Evolutionary conservation across 83 land plant genomes (phyloP), one percentile per base, ranked within the genome.

Genomic region (Picea mariana): DNA sequence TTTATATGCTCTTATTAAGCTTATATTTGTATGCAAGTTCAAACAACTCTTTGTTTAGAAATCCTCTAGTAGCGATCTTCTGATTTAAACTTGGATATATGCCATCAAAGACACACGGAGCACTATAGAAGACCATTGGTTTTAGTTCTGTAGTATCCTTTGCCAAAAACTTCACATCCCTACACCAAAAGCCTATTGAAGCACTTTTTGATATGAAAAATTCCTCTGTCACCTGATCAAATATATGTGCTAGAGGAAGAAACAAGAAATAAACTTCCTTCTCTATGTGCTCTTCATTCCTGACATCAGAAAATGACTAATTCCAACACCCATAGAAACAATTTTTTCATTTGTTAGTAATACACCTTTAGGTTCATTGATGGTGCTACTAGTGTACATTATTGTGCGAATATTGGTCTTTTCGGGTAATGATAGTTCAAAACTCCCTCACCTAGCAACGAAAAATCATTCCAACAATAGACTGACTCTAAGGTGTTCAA

Each of bases 341-440:
- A 96, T 87, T 78, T 86, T 92, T 34, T 91, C 90, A 83, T 97
- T 92, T 47, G 93, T 92, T 6, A 97, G 86, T 81, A 95, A 23
- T 8, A 97, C 99, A n/a, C 99, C 99, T 80, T 98, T 98, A 12
- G 99, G 99, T 71, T 98, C 99, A 71, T 99, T 99, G 63, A 99
- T 98, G 24, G 99, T 98, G 81, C 99, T 99, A 89, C 99, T 98
- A 12, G 99, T 98, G 80, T 98, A 98, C 99, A 98, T 98, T 60
- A 98, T 96, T 18, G 99, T 98, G 79, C 93, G 94, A 12, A 98
- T 89, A 73, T 94, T 99, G 21, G 72, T 82, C 76, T 80, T 91
- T 82, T 86, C 89, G 38, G 84, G 96, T 68, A 87, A 84, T 47
- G 92, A 87, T 67, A 93, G 86, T 58, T 88, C 90, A 75, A 88